Evolutionary conservation across 2,329 filamentous ascomycete species (phyloP), one percentile per base, ranked within the genome.

Genomic region (Dactylellina parvicollis): DNA sequence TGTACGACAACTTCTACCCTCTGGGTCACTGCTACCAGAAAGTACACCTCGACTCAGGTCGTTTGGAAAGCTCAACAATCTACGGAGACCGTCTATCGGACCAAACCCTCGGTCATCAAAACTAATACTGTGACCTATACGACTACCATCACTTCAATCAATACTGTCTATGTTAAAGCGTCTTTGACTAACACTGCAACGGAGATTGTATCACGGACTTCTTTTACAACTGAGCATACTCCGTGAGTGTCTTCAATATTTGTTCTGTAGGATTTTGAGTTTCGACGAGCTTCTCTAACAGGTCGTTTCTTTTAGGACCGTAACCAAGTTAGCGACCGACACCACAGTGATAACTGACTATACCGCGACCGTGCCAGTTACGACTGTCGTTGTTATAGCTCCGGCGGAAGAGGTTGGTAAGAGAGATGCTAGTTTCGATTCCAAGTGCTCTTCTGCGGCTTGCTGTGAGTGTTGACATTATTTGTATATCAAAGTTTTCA

Each of bases 361-460:
- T n/a, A n/a, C n/a, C n/a, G n/a, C n/a, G n/a, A n/a, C n/a, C n/a
- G n/a, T n/a, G n/a, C 30, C 30, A 34, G 30, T 34, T 34, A 34
- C 30, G 7, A 34, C 30, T 34, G 30, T 34, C 30, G 30, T 34
- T 14, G 30, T 34, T 34, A 34, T 14, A 34, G 30, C 30, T 34
- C 30, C 30, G 7, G 30, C 5, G 30, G 14, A 44, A 7, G n/a
- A n/a, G n/a, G n/a, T n/a, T n/a, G n/a, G n/a, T n/a, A 44, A 49
- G 26, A 49, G 9, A 14, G 4, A 49, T 10, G 14, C 3, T n/a
- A 12, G n/a, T 3, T 49, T 49, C 10, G 44, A 49, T n/a, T 28
- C 20, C 44, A 49, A 49, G 5, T 49, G 4, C 44, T 49, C 44
- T 28, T 49, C 44, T 5, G 44, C 44, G 12, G 44, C 44, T 49